A percentile compares a stretch with the other conserved stretches of the same genome.
phyloP scores from a whole-genome alignment of 148 eudicot genomes.

The Camellia japonica region DNA sequence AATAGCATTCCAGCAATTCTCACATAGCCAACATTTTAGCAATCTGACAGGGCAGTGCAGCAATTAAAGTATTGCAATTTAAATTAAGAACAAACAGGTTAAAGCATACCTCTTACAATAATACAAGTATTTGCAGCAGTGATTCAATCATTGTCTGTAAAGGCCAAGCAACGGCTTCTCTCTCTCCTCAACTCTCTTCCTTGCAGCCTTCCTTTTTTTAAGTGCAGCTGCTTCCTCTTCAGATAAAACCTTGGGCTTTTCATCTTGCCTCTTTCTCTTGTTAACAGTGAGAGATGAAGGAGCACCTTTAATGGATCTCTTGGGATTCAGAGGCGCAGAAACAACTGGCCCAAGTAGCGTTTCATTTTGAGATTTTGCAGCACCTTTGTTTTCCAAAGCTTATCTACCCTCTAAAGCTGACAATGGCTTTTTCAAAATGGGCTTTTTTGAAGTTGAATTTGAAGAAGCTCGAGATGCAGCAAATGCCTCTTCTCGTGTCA shows the following conservation, averaged over 20 bases:
- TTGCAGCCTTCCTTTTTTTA: constrained; percentile 95
- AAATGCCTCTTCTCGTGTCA: constrained; percentile 84
- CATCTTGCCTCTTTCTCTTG: constrained; percentile 60
- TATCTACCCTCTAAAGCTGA: constrained; percentile 15
- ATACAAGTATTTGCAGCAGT: background rate
- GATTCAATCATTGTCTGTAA: constrained; percentile 49
- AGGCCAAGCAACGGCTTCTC: constrained; percentile 77
- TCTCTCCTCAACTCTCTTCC: constrained; percentile 83
- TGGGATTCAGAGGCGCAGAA: constrained; percentile 40
- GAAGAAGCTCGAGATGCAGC: constrained; percentile 41
- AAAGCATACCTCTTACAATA: background rate
- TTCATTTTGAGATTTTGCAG: constrained; percentile 20
- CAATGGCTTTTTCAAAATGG: constrained; percentile 24
- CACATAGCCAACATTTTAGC: background rate
- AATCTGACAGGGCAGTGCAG: background rate
- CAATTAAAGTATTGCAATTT: background rate
- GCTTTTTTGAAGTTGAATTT: constrained; percentile 23
- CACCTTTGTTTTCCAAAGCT: constrained; percentile 19
- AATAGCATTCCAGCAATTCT: background rate
- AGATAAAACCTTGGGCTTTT: constrained; percentile 46
- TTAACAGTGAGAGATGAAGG: constrained; percentile 51
- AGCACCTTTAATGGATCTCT: constrained; percentile 40
- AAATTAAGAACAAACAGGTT: background rate
- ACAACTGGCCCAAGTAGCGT: constrained; percentile 39
- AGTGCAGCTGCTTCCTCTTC: constrained; percentile 75